Conservation (phyloP, 2,329 filamentous ascomycete genomes). For the Rhinocladiella mackenziei region DNA sequence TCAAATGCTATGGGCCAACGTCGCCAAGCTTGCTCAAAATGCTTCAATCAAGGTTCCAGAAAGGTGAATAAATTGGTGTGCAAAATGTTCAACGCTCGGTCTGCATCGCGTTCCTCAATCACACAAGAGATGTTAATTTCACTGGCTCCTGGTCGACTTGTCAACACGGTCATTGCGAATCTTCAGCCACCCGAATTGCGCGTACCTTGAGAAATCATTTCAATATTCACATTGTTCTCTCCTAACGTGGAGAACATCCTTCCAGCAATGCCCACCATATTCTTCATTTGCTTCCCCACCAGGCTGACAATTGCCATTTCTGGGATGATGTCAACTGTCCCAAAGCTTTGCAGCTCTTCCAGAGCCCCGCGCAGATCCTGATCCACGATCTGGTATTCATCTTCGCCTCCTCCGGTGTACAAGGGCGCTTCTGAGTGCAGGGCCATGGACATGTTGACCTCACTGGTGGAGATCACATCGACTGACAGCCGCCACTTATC, state of each 20-base stretch:
- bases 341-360: slow-evolving; percentile 71
- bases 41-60: slow-evolving; percentile 57
- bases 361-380: slow-evolving; percentile 63
- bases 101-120: slow-evolving; percentile 85
- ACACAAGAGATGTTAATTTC: slow-evolving; percentile 99
- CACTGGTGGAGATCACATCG: slow-evolving; percentile 91
- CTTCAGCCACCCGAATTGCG: slow-evolving; percentile 13
- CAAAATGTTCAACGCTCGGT: slow-evolving; percentile 89
- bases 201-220: slow-evolving; percentile 98
- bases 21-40: slow-evolving; percentile 17
- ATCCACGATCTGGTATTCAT: slow-evolving; percentile 52
- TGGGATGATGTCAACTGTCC: slow-evolving; percentile 82
- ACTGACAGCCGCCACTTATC: slow-evolving; percentile 84
- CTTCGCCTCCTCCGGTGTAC: slow-evolving; percentile 44
- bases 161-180: slow-evolving; percentile 9
- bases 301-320: slow-evolving; percentile 95
- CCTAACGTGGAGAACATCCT: slow-evolving; percentile 93
- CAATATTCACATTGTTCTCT: slow-evolving; percentile 91
- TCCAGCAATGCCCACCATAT: slow-evolving; percentile 91
- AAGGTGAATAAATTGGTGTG: slow-evolving; percentile 97
- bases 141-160: slow-evolving; percentile 67
- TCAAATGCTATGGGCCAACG: slow-evolving; percentile 7
- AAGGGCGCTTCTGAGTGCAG: slow-evolving; percentile 72
- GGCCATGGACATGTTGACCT: slow-evolving; percentile 97
- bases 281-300: slow-evolving; percentile 94